A percentile compares a stretch with the other conserved stretches of the same genome.
phyloP scores from a whole-genome alignment of 805 yeast genomes.

The Debaryomyces castellii region DNA sequence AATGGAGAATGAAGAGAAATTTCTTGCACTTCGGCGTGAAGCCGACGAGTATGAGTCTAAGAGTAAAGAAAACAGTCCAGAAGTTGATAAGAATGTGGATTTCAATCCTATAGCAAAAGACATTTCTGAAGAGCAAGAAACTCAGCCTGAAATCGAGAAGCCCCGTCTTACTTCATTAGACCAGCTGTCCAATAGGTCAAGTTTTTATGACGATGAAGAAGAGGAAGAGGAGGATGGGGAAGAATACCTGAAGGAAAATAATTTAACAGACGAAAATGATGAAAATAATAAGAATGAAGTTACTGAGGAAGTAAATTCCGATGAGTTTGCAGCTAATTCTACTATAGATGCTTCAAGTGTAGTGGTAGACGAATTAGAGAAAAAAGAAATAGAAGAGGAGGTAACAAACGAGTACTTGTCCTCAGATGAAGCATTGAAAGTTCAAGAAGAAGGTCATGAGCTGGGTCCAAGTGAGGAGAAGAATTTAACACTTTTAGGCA shows the following conservation, averaged over 20 bases:
- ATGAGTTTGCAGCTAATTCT: not conserved
- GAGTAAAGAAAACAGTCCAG: not conserved
- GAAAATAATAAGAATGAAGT: constrained; percentile 11
- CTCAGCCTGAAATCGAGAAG: not conserved
- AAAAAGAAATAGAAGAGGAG: constrained; percentile 7
- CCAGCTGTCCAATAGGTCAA: constrained; percentile 2
- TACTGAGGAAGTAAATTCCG: constrained; percentile 8
- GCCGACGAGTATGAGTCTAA: constrained; percentile 11
- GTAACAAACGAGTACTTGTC: not conserved
- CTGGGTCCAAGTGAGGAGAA: constrained; percentile 2
- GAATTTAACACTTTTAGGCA: not conserved
- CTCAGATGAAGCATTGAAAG: not conserved
- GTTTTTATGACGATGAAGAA: constrained; percentile 3
- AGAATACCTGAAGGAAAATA: constrained; percentile 1
- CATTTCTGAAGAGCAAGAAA: not conserved
- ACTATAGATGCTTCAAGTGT: constrained; percentile 22
- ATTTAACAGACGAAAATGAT: not conserved
- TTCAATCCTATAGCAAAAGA: not conserved
- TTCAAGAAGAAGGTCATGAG: not conserved
- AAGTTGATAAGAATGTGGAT: not conserved
- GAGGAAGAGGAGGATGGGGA: constrained; percentile 6
- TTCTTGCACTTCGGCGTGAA: constrained; percentile 16
- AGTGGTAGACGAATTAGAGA: constrained; percentile 25
- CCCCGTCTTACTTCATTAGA: not conserved
- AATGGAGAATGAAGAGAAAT: constrained; percentile 25